These are phyloP conservation scores for Cyclanthera cordifolia DNA, from an alignment of 306 rosid genomes.

Conservation along the genomic window DNA sequence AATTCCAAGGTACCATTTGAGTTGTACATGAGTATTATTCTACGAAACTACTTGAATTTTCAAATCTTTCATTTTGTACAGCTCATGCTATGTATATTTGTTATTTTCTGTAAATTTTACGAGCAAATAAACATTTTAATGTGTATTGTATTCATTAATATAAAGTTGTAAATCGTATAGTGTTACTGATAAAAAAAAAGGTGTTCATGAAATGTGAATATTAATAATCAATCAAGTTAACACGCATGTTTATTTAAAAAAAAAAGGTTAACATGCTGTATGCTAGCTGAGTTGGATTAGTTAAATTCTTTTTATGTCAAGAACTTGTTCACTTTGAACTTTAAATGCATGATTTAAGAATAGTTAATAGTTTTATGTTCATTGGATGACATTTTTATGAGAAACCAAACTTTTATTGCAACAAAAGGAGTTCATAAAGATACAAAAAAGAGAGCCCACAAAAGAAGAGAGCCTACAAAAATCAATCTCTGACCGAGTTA, in stretches of 20 bases:
- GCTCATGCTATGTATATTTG: neutral
- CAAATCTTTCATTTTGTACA: neutral
- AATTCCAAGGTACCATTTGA: neutral
- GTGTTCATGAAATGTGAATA: neutral
- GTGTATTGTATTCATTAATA: neutral
- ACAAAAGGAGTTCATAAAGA: too few species aligned
- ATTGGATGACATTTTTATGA: too few species aligned
- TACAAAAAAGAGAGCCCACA: too few species aligned
- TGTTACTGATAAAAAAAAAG: neutral
- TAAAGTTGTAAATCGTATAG: neutral
- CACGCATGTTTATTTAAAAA: too few species aligned
- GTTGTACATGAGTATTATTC: neutral
- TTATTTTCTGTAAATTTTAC: neutral
- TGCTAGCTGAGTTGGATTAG: neutral
- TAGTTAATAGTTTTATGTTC: too few species aligned
- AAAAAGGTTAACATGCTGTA: neutral
- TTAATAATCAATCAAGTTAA: neutral
- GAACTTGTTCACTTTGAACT: neutral
- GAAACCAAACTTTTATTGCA: too few species aligned
- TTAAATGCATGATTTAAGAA: neutral
- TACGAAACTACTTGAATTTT: neutral
- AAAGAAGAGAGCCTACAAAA: too few species aligned
- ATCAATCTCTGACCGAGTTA: too few species aligned
- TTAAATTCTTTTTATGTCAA: neutral
- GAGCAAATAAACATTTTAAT: neutral